phyloP scores from a whole-genome alignment of 768 basidiomycete genomes.

The Tylopilus sp. region DNA sequence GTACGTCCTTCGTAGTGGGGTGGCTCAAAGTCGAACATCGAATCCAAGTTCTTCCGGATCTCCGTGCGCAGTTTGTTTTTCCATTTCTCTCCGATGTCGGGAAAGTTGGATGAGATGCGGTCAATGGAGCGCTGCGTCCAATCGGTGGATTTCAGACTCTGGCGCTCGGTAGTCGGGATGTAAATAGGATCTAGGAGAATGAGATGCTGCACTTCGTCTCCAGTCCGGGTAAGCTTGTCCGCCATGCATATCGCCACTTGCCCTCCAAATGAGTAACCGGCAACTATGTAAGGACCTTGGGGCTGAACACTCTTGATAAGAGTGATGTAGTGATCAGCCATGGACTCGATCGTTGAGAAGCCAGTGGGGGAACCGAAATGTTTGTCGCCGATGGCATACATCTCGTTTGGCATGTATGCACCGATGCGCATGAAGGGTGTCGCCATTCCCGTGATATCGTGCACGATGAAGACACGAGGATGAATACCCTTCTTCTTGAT shows the following conservation, averaged over 20 bases:
- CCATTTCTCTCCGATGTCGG: constrained; percentile 32
- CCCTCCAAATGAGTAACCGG: constrained; percentile 29
- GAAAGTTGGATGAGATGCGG: constrained; percentile 30
- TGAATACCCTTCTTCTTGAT: constrained; percentile 30
- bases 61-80: constrained; percentile 28
- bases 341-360: constrained; percentile 28
- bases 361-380: constrained; percentile 29
- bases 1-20: constrained; percentile 22
- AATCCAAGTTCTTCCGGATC: constrained; percentile 32
- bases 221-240: constrained; percentile 20
- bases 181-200: constrained; percentile 30
- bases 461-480: constrained; percentile 28
- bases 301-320: constrained; percentile 17
- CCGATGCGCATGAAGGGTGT: constrained; percentile 32
- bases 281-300: constrained; percentile 7
- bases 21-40: constrained; percentile 32
- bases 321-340: constrained; percentile 32
- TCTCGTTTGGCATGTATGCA: constrained; percentile 30
- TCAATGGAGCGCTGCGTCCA: constrained; percentile 31
- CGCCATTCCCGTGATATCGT: constrained; percentile 32
- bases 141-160: constrained; percentile 29
- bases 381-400: constrained; percentile 33
- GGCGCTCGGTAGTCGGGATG: constrained; percentile 25
- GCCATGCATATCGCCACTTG: constrained; percentile 29
- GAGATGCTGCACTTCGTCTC: constrained; percentile 24